Evolutionary conservation across 1,139 yeast species (phyloP).

Genomic region (Suhomyces anneliseae): DNA sequence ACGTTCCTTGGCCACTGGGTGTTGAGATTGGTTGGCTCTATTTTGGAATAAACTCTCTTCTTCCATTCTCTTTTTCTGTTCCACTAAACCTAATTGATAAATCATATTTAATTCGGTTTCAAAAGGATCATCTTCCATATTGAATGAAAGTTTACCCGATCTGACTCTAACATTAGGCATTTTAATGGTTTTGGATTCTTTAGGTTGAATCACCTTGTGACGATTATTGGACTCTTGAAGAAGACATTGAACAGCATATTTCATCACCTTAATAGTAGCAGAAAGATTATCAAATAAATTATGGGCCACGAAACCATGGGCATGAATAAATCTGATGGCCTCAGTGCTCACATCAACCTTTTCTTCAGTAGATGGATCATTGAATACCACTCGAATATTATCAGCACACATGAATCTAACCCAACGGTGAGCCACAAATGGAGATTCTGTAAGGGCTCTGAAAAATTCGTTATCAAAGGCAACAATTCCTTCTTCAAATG

Average conservation of each 20-base stretch:
- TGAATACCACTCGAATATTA: slow-evolving; percentile 23
- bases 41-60: slow-evolving; percentile 55
- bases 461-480: slow-evolving; percentile 32
- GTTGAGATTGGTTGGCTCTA: slow-evolving; percentile 19
- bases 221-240: slow-evolving; percentile 25
- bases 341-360: slow-evolving; percentile 25
- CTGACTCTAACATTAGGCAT: slow-evolving; percentile 56
- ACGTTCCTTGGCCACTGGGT: slow-evolving; percentile 7
- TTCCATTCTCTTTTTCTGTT: slow-evolving; percentile 66
- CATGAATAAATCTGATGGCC: slow-evolving; percentile 41
- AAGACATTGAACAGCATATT: slow-evolving; percentile 52
- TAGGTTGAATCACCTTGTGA: slow-evolving; percentile 21
- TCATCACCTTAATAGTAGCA: slow-evolving; percentile 51
- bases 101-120: slow-evolving; percentile 76
- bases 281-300: slow-evolving; percentile 62
- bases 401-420: slow-evolving; percentile 50
- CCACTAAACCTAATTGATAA: slow-evolving; percentile 72
- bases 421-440: slow-evolving; percentile 50
- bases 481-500: slow-evolving; percentile 20
- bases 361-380: slow-evolving; percentile 16
- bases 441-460: slow-evolving; percentile 56
- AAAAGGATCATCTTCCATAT: slow-evolving; percentile 82
- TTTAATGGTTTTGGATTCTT: slow-evolving; percentile 41
- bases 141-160: slow-evolving; percentile 48
- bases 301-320: slow-evolving; percentile 58